Percentiles rank a stretch among this genome's conserved stretches.
Conservation (phyloP, 2,329 filamentous ascomycete genomes). For the Monosporascus sp. region DNA sequence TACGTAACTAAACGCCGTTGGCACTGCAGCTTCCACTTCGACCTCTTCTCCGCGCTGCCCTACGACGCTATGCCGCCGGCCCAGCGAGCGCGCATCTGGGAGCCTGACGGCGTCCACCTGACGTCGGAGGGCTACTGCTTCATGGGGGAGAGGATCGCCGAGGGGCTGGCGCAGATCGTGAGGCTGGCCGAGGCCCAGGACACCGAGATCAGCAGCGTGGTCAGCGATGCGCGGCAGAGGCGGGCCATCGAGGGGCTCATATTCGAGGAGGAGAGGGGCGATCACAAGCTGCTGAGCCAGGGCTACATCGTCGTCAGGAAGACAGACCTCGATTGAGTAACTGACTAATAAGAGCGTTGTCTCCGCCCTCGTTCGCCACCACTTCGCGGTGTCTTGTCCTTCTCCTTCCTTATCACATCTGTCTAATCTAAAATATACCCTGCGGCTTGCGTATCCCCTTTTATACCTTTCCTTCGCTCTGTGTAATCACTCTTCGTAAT, state of each 20-base stretch:
- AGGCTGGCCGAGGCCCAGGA: constrained; percentile 25
- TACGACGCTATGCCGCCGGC: constrained; percentile 43
- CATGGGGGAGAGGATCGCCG: constrained; percentile 54
- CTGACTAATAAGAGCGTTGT: too few relatives aligned
- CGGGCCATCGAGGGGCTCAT: constrained; percentile 32
- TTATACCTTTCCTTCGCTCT: neutral
- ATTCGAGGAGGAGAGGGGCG: constrained; percentile 47
- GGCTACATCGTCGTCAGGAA: constrained; percentile 51
- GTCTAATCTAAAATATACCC: neutral
- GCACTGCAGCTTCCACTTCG: constrained; percentile 45
- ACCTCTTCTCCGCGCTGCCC: constrained; percentile 50
- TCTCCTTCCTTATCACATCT: neutral
- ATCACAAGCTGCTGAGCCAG: constrained; percentile 40
- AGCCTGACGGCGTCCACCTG: constrained; percentile 54
- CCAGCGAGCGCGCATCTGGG: constrained; percentile 49
- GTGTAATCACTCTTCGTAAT: too few relatives aligned
- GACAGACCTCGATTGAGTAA: constrained; percentile 43
- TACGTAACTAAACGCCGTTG: constrained; percentile 1
- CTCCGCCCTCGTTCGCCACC: too few relatives aligned
- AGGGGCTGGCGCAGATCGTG: constrained; percentile 44
- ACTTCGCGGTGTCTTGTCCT: neutral
- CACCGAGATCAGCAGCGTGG: constrained; percentile 25
- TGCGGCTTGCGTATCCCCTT: neutral
- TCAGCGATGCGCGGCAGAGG: constrained; percentile 19
- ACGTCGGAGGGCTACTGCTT: constrained; percentile 54